A percentile compares a stretch with the other conserved stretches of the same genome.
These are phyloP conservation scores for Vaccinium corymbosum DNA, from an alignment of 148 eudicot species.

Conservation along the genomic window DNA sequence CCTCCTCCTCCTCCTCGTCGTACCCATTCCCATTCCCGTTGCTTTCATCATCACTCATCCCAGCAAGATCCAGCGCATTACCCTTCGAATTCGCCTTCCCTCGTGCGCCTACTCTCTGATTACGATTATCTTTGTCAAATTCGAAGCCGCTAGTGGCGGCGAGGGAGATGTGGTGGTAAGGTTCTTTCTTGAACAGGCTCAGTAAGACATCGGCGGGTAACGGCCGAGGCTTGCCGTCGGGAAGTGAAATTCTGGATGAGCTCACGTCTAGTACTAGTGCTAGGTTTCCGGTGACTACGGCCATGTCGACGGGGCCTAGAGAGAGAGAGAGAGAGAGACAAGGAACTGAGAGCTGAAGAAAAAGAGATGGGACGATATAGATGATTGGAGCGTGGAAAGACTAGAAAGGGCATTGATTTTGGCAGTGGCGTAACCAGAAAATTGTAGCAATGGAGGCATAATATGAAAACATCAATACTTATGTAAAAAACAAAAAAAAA, in stretches of 20 bases:
- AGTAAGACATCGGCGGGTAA: constrained; percentile 54
- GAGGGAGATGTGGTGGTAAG: constrained; percentile 14
- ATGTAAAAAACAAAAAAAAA: too few relatives aligned
- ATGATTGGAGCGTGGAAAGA: not conserved
- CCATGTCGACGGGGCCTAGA: constrained; percentile 40
- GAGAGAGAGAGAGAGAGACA: not conserved
- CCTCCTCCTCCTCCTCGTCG: constrained; percentile 24
- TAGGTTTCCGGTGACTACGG: constrained; percentile 61
- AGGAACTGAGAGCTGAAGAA: not conserved
- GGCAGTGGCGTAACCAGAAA: too few relatives aligned
- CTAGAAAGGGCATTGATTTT: not conserved
- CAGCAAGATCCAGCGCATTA: constrained; percentile 49
- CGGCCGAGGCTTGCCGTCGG: constrained; percentile 47
- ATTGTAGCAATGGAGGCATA: too few relatives aligned
- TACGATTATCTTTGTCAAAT: constrained; percentile 28
- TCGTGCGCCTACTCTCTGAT: constrained; percentile 23
- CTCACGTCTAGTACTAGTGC: constrained; percentile 48
- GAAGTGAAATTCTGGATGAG: constrained; percentile 27
- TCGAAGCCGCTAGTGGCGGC: constrained; percentile 21
- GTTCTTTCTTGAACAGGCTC: constrained; percentile 54
- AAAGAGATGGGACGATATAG: not conserved
- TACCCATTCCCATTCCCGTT: constrained; percentile 30
- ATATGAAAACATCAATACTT: too few relatives aligned
- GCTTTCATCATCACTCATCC: constrained; percentile 54
- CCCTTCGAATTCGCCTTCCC: constrained; percentile 48